Conservation (phyloP, 192 early-diverging fungal species). For the Piromyces finnis region DNA sequence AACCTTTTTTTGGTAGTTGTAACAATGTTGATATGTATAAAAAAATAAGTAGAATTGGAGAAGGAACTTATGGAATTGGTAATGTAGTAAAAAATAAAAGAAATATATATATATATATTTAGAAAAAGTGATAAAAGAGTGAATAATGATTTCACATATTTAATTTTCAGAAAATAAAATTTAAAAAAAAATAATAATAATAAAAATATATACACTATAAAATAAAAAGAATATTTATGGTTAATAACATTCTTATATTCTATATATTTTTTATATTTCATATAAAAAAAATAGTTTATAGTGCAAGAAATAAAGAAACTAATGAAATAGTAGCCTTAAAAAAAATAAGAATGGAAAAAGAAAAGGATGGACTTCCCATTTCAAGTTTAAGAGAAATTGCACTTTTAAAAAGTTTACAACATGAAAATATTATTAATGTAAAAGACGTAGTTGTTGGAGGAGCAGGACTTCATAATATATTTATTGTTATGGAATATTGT, state of each 20-base stretch:
- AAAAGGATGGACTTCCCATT: slow-evolving; percentile 39
- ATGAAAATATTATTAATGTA: slow-evolving; percentile 56
- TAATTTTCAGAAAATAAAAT: too few species aligned
- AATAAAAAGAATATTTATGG: too few species aligned
- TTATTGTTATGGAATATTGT: slow-evolving; percentile 84
- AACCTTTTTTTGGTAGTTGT: background rate
- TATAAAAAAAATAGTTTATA: slow-evolving; percentile 2
- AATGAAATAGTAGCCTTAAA: slow-evolving; percentile 38
- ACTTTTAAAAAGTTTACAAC: slow-evolving; percentile 40
- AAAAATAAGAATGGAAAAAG: slow-evolving; percentile 32
- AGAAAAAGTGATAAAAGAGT: too few species aligned
- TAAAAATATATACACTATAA: too few species aligned
- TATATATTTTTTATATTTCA: too few species aligned
- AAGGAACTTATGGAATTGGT: slow-evolving; percentile 85
- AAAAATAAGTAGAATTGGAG: slow-evolving; percentile 48
- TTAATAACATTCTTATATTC: too few species aligned
- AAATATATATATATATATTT: too few species aligned
- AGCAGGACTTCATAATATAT: slow-evolving; percentile 52
- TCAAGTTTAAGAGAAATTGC: slow-evolving; percentile 61
- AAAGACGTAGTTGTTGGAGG: slow-evolving; percentile 49
- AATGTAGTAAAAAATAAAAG: too few species aligned
- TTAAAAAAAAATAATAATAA: too few species aligned
- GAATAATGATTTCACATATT: too few species aligned
- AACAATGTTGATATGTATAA: slow-evolving; percentile 16
- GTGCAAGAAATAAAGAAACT: slow-evolving; percentile 29